Evolutionary conservation across 2,329 filamentous ascomycete genomes (phyloP).

Genomic region (Acephala macrosclerotiorum): DNA sequence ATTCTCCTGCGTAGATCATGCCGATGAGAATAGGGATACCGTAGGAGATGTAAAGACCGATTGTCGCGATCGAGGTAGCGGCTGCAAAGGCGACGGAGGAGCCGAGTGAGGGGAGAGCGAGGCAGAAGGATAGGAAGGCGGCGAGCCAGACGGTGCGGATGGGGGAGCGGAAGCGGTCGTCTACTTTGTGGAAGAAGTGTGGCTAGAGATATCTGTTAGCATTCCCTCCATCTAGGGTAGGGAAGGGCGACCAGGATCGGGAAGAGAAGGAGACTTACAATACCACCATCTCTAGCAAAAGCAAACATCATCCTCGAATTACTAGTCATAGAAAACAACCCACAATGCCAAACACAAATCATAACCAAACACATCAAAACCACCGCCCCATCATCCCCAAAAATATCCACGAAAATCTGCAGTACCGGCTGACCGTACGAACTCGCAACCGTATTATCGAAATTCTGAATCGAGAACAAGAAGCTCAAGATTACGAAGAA

Average conservation of each 20-base stretch:
- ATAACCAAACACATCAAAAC: conserved; percentile 63
- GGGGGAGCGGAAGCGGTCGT: conserved; percentile 56
- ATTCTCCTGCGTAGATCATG: conserved; percentile 57
- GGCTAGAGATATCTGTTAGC: conserved; percentile 41
- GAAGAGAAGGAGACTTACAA: conserved; percentile 43
- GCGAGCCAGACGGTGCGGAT: conserved; percentile 63
- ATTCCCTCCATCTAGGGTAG: background rate
- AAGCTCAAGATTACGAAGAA: conserved; percentile 65
- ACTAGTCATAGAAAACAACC: conserved; percentile 63
- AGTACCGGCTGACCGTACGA: conserved; percentile 60
- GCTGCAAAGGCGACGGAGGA: conserved; percentile 62
- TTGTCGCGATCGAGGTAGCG: conserved; percentile 64
- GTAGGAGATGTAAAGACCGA: conserved; percentile 65
- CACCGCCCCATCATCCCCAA: conserved; percentile 61
- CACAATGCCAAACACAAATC: conserved; percentile 67
- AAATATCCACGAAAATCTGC: conserved; percentile 64
- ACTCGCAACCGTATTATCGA: conserved; percentile 54
- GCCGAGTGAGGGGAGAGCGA: conserved; percentile 62
- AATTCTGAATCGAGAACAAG: conserved; percentile 66
- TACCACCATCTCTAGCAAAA: conserved; percentile 62
- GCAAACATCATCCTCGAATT: conserved; percentile 68
- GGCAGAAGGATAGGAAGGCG: conserved; percentile 59
- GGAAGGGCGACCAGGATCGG: background rate
- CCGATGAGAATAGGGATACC: conserved; percentile 63
- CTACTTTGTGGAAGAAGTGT: conserved; percentile 61